These are phyloP conservation scores for Beta corolliflora DNA, from an alignment of 179 eudicot species.

Conservation along the genomic window DNA sequence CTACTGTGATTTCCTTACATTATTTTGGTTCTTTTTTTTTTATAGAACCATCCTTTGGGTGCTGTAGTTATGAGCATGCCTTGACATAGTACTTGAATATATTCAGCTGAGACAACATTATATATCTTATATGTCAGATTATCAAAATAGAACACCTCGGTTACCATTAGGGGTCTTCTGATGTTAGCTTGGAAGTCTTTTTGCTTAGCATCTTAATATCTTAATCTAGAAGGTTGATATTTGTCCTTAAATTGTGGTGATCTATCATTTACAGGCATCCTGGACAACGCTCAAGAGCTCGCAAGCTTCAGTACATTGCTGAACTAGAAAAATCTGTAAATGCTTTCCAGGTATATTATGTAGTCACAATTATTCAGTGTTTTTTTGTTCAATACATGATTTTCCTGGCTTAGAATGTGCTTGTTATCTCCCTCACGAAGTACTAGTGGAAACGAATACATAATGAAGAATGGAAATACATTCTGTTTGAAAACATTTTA, in stretches of 20 bases:
- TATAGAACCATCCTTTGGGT: no score
- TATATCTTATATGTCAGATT: neutral
- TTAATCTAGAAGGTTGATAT: neutral
- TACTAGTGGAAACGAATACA: neutral
- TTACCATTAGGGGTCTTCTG: neutral
- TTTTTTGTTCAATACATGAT: neutral
- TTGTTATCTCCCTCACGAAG: neutral
- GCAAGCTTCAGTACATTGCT: conserved; percentile 68
- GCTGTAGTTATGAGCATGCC: no score
- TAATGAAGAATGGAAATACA: neutral
- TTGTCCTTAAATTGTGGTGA: neutral
- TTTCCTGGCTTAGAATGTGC: neutral
- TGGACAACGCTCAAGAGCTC: conserved; percentile 66
- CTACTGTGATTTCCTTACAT: no score
- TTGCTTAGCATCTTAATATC: neutral
- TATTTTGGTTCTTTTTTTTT: no score
- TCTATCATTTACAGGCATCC: conserved; percentile 45
- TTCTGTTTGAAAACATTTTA: neutral
- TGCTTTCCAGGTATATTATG: conserved; percentile 42
- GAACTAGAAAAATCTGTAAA: conserved; percentile 64
- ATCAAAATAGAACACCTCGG: neutral
- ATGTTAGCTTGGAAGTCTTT: neutral
- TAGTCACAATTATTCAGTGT: neutral
- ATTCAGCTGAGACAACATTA: no score
- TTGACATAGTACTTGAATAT: no score